phyloP scores from a whole-genome alignment of 176 grass and related monocot genomes.

The Ensete ventricosum region DNA sequence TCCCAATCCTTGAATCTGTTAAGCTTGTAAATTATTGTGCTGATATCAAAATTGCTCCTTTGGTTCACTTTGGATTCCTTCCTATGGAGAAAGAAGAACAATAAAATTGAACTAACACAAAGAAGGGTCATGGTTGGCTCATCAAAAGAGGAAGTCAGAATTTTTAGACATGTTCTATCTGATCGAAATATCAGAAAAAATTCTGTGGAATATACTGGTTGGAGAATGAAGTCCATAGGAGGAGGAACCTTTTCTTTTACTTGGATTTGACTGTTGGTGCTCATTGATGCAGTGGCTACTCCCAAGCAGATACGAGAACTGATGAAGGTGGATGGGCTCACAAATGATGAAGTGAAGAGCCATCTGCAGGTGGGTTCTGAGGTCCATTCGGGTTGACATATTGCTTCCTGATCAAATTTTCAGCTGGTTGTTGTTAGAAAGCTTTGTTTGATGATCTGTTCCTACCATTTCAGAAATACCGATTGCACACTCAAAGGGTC shows the following conservation, averaged over 20 bases:
- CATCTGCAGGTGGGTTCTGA: conserved; percentile 55
- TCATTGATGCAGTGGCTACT: conserved; percentile 53
- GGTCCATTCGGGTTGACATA: neutral
- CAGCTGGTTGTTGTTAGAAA: neutral
- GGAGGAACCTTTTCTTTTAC: neutral
- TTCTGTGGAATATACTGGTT: neutral
- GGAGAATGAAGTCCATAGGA: neutral
- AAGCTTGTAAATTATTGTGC: neutral
- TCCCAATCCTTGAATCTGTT: neutral
- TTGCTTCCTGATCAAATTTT: neutral
- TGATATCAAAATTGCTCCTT: neutral
- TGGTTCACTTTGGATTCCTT: neutral
- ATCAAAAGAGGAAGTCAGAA: too few relatives aligned
- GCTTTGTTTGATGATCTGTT: neutral
- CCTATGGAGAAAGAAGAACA: neutral
- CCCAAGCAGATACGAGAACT: conserved; percentile 90
- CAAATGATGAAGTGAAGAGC: conserved; percentile 95
- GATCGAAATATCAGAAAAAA: neutral
- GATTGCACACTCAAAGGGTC: conserved; percentile 53
- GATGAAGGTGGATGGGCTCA: conserved; percentile 91
- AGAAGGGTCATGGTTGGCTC: too few relatives aligned
- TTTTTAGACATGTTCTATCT: neutral
- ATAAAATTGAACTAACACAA: neutral
- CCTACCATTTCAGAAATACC: conserved; percentile 50
- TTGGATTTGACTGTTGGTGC: neutral